phyloP scores from a whole-genome alignment of 352 stramenopile genomes.

The Phytophthora idaei region DNA sequence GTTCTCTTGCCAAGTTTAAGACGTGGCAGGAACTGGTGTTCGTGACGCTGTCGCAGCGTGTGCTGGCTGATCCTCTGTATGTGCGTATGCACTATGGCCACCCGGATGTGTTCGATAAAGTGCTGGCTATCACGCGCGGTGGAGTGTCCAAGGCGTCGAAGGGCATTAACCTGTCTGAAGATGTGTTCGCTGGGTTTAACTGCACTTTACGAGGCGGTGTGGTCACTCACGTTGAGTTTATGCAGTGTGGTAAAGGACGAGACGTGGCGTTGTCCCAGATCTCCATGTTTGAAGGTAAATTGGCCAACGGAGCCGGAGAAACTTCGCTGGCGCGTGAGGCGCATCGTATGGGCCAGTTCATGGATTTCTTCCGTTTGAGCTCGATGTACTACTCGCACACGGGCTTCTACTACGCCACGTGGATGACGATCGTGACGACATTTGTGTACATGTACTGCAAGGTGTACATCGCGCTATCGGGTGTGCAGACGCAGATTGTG shows the following conservation, averaged over 20 bases:
- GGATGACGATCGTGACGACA: conserved; percentile 89
- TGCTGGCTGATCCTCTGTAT: conserved; percentile 75
- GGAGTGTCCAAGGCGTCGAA: conserved; percentile 84
- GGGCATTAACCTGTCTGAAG: conserved; percentile 86
- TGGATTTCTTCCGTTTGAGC: conserved; percentile 88
- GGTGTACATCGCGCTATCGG: conserved; percentile 77
- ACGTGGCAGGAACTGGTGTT: conserved; percentile 88
- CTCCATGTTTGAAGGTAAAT: conserved; percentile 88
- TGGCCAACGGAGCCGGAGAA: conserved; percentile 83
- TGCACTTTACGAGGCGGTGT: conserved; percentile 75
- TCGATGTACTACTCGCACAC: conserved; percentile 91
- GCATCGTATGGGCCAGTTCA: conserved; percentile 85
- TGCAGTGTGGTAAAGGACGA: conserved; percentile 87
- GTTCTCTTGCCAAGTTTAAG: conserved; percentile 86
- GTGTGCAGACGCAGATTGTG: conserved; percentile 74
- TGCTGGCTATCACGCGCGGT: conserved; percentile 74
- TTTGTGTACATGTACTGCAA: conserved; percentile 90
- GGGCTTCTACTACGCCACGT: conserved; percentile 86
- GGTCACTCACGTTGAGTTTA: conserved; percentile 85
- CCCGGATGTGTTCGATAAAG: conserved; percentile 85
- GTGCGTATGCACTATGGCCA: conserved; percentile 87
- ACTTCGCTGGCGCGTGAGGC: conserved; percentile 79
- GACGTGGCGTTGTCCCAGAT: conserved; percentile 88
- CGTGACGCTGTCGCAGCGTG: conserved; percentile 83
- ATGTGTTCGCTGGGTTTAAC: conserved; percentile 89